Evolutionary conservation across 306 rosid genomes (phyloP), one percentile per base, ranked within the genome.

Genomic region (Pterocarpus macrocarpus): DNA sequence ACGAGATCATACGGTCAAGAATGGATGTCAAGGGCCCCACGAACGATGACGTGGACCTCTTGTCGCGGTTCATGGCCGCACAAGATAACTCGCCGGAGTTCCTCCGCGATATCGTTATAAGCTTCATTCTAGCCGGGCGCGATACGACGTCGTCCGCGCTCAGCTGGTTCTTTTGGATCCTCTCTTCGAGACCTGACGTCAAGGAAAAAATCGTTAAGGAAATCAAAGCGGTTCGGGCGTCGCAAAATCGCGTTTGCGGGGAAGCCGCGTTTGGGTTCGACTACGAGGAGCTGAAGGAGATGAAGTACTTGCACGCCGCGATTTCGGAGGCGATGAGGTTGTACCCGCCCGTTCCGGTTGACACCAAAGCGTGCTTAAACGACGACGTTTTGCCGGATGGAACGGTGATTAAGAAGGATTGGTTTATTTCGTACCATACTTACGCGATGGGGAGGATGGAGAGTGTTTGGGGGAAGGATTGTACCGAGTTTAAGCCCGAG

Each of bases 401-500:
- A 0, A 90, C 94, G 9, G 10, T 41, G 11, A 30, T 89, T 0
- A 9, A 43, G 79, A 89, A 90, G 80, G 69, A 68, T 0, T 94
- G 97, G 94, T 81, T 89, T 3, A 45, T 90, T 17, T 0, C 89
- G 6, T 94, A 94, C 77, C 89, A 87, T 2, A 75, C 95, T 0
- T 94, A 90, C 7, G 95, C 94, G 0, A 94, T 94, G 98, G 98
- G 94, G 38, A 86, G 98, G 38, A 89, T 87, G 90, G 95, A 89
- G 87, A 84, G 52, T 39, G 64, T 94, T 4, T 90, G 98, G 98
- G 97, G 98, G 3, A 47, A 88, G 28, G 85, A 87, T 2, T 86
- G 77, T 8, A 1, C 2, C 0, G 94, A 86, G 10, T 94, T 55
- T 64, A 47, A 39, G 38, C 95, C 97, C 0, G 97, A 94, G 7